Conservation (phyloP, 495 filamentous ascomycete species). For the Mycothermus thermophilus region DNA sequence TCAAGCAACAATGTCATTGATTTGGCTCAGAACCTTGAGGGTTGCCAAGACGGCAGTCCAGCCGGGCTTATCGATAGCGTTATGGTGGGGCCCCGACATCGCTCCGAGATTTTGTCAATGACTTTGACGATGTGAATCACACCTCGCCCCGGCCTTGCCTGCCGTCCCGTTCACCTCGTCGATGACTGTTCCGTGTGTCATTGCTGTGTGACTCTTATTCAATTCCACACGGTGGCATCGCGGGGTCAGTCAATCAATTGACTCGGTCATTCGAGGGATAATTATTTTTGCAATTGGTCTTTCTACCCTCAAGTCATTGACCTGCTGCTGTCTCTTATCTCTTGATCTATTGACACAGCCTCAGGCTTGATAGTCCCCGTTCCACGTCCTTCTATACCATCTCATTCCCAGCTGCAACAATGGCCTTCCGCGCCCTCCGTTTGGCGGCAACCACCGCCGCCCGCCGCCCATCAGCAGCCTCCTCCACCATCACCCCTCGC, state of each 20-base stretch:
- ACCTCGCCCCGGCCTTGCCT: too few species aligned
- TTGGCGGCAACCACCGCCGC: conserved; percentile 15
- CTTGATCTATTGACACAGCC: neutral
- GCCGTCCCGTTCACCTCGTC: too few species aligned
- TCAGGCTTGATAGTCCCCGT: too few species aligned
- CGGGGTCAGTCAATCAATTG: too few species aligned
- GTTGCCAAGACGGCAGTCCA: neutral
- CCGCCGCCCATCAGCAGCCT: conserved; percentile 1
- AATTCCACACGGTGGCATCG: too few species aligned
- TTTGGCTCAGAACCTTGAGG: conserved; percentile 6
- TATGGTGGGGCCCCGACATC: conserved; percentile 2
- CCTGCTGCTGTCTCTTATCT: neutral
- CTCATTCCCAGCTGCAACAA: conserved; percentile 1
- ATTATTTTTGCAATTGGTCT: too few species aligned
- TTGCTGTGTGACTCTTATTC: too few species aligned
- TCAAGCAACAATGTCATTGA: neutral
- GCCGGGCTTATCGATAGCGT: conserved; percentile 3
- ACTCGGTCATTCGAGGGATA: too few species aligned
- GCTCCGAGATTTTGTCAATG: conserved; percentile 3
- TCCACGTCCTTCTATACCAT: neutral
- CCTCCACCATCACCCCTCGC: conserved; percentile 11
- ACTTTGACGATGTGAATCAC: neutral
- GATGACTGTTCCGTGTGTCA: too few species aligned
- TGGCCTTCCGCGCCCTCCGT: conserved; percentile 21
- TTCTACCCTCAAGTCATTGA: too few species aligned